Evolutionary conservation across 2,329 filamentous ascomycete genomes (phyloP).

Genomic region (Microsporum ferrugineum): DNA sequence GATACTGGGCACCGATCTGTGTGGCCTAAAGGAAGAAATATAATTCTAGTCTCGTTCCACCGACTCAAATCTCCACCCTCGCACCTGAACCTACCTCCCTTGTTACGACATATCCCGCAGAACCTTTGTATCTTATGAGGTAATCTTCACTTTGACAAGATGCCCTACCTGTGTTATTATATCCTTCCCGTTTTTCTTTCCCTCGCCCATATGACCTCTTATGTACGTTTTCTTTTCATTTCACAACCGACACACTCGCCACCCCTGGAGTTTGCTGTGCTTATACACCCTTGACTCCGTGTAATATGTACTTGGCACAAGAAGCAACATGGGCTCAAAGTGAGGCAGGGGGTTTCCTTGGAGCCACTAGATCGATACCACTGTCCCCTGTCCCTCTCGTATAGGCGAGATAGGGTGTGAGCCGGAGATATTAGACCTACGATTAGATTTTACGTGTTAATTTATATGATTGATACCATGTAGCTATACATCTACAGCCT

Average conservation of each 20-base stretch:
- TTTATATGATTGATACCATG: not conserved
- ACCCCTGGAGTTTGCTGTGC: not conserved
- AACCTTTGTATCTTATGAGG: not conserved
- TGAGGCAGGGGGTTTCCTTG: not conserved
- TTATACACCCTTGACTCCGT: not conserved
- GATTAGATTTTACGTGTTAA: slow-evolving; percentile 1
- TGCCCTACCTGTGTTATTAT: not conserved
- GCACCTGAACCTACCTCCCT: not conserved
- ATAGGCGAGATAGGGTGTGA: not conserved
- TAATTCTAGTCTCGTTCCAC: slow-evolving; percentile 15
- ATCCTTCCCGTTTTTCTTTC: not conserved
- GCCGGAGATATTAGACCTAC: not conserved
- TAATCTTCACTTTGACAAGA: not conserved
- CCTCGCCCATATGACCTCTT: not conserved
- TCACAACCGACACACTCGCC: not conserved
- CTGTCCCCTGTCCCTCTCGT: not conserved
- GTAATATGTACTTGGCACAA: not conserved
- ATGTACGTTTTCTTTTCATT: not conserved
- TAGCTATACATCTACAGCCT: too few relatives aligned
- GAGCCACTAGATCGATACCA: not conserved
- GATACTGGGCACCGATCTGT: slow-evolving; percentile 49
- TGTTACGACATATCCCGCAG: not conserved
- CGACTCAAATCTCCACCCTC: not conserved
- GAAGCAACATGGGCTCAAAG: not conserved
- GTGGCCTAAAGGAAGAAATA: slow-evolving; percentile 45